These are phyloP conservation scores for Aleurites moluccanus DNA, from an alignment of 441 rosid species.

Conservation along the genomic window DNA sequence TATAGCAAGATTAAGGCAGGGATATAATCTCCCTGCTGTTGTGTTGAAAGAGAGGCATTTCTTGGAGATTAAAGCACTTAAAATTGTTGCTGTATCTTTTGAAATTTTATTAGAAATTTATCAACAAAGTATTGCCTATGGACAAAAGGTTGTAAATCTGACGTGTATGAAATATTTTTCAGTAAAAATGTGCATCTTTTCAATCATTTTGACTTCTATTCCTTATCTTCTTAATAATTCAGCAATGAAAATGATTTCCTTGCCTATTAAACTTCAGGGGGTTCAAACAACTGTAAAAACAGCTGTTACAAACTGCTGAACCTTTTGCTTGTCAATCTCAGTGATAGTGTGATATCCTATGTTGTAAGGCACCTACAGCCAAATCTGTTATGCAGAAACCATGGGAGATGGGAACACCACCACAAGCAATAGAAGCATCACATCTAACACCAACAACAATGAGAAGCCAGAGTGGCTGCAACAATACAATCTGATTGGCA, in stretches of 20 bases:
- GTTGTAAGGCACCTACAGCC: conserved; percentile 4
- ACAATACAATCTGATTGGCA: conserved; percentile 88
- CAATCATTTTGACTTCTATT: neutral
- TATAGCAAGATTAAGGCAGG: too few species aligned
- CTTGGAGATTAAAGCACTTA: too few species aligned
- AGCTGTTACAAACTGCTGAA: conserved; percentile 8
- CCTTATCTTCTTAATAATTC: neutral
- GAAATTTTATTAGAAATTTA: neutral
- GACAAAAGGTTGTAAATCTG: neutral
- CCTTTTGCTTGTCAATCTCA: conserved; percentile 5
- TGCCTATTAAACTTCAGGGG: conserved; percentile 9
- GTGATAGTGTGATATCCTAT: neutral
- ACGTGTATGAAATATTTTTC: neutral
- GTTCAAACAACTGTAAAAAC: neutral
- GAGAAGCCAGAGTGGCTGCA: conserved; percentile 98
- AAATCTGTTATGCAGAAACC: conserved; percentile 23
- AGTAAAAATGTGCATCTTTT: neutral
- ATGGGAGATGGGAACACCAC: conserved; percentile 72
- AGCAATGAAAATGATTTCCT: neutral
- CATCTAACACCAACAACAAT: conserved; percentile 35
- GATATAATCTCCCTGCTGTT: too few species aligned
- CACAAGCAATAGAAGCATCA: conserved; percentile 36
- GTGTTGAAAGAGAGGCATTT: too few species aligned
- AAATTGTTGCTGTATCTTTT: neutral
- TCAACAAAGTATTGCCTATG: neutral